Evolutionary conservation across 169 alveolate genomes (phyloP).

Genomic region (Blepharisma undulans): DNA sequence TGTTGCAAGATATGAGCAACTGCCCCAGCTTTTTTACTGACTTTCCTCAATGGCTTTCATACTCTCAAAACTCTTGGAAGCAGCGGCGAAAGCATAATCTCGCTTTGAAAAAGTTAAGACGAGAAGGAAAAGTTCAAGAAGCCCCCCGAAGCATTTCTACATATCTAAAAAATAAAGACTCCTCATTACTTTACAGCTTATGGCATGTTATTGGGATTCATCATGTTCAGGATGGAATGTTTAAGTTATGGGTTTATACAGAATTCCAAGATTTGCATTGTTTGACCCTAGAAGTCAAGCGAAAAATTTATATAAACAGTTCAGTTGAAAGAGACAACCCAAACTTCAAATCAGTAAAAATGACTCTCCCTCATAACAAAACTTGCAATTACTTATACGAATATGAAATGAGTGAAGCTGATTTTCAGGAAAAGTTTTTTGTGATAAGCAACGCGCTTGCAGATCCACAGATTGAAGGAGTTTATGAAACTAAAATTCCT

Average conservation of each 20-base stretch:
- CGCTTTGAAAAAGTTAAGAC: constrained; percentile 46
- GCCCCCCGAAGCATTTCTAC: constrained; percentile 45
- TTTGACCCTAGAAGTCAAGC: constrained; percentile 65
- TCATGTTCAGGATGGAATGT: constrained; percentile 73
- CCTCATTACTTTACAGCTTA: constrained; percentile 51
- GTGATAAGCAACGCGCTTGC: constrained; percentile 66
- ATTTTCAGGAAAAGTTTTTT: constrained; percentile 62
- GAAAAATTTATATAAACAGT: constrained; percentile 78
- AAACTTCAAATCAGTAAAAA: constrained; percentile 63
- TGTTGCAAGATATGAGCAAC: constrained; percentile 59
- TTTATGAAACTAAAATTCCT: constrained; percentile 85
- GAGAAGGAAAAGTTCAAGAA: constrained; percentile 27
- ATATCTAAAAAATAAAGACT: constrained; percentile 63
- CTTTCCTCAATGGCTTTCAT: constrained; percentile 74
- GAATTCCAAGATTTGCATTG: constrained; percentile 59
- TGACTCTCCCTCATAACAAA: constrained; percentile 83
- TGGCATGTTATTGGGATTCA: constrained; percentile 76
- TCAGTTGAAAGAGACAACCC: constrained; percentile 54
- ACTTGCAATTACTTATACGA: constrained; percentile 72
- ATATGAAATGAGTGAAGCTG: constrained; percentile 71
- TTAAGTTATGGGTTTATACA: constrained; percentile 75
- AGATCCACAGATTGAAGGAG: constrained; percentile 81
- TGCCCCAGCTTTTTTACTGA: constrained; percentile 62
- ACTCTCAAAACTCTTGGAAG: constrained; percentile 74
- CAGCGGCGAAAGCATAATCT: constrained; percentile 61